Conservation (phyloP, 2,329 filamentous ascomycete species). For the Lizonia empirigonia region DNA sequence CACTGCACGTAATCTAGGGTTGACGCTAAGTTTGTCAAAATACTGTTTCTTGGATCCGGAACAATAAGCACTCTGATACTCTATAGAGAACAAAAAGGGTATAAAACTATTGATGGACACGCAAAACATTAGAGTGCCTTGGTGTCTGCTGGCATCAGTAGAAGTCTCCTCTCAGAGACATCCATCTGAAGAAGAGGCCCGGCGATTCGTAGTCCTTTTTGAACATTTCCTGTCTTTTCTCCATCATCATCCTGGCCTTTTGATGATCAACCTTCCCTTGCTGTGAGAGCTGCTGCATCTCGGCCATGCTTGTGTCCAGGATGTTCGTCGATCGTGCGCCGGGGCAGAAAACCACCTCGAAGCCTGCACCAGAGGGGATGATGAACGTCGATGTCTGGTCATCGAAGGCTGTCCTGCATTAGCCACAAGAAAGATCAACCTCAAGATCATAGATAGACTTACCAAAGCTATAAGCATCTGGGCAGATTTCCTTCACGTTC, state of each 20-base stretch:
- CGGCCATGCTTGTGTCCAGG: slow-evolving; percentile 46
- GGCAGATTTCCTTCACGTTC: slow-evolving; percentile 75
- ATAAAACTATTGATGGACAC: slow-evolving; percentile 8
- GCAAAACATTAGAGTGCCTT: background rate
- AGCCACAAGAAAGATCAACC: background rate
- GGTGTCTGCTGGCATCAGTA: background rate
- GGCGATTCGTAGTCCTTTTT: slow-evolving; percentile 19
- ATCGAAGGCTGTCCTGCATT: slow-evolving; percentile 55
- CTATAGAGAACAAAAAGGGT: background rate
- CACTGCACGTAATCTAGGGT: too few species aligned
- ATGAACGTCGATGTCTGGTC: slow-evolving; percentile 64
- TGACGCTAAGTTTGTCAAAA: too few species aligned
- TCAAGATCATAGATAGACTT: slow-evolving; percentile 45
- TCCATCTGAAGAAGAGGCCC: slow-evolving; percentile 12
- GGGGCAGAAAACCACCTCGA: slow-evolving; percentile 80
- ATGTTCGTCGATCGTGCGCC: slow-evolving; percentile 58
- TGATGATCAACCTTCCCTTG: slow-evolving; percentile 38
- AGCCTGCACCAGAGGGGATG: slow-evolving; percentile 70
- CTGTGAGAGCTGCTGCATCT: slow-evolving; percentile 43
- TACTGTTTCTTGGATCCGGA: too few species aligned
- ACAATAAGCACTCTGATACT: background rate
- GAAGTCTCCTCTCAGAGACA: background rate
- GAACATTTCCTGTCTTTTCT: slow-evolving; percentile 23
- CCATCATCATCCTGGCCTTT: slow-evolving; percentile 26
- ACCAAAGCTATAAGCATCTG: slow-evolving; percentile 83